Conservation (phyloP, 805 yeast genomes). For the Spathaspora girioi region DNA sequence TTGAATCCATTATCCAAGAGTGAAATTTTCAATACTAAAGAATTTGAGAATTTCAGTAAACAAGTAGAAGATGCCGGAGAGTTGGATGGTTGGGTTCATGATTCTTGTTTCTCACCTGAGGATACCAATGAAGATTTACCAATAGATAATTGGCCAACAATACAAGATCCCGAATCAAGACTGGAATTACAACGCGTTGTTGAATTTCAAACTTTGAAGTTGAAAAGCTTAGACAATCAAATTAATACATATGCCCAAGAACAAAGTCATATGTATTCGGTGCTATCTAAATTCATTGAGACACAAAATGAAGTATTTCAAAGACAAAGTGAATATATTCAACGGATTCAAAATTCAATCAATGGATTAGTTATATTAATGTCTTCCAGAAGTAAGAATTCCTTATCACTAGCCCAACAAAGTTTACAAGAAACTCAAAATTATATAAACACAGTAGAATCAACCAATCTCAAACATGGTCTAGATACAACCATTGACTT, state of each 20-base stretch:
- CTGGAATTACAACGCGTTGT: conserved; percentile 1
- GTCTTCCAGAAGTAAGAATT: conserved; percentile 9
- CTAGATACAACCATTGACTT: conserved; percentile 15
- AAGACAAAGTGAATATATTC: conserved; percentile 14
- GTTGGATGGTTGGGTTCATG: not conserved
- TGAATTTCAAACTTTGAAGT: conserved; percentile 5
- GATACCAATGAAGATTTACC: conserved; percentile 3
- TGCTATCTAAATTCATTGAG: conserved; percentile 12
- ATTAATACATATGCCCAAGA: conserved; percentile 9
- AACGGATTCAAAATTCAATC: conserved; percentile 12
- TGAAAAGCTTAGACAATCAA: conserved; percentile 11
- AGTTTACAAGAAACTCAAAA: conserved; percentile 11
- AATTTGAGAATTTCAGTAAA: conserved; percentile 15
- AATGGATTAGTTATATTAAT: conserved; percentile 12
- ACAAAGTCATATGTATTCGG: conserved; percentile 10
- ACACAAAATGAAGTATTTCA: conserved; percentile 15
- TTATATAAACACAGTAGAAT: conserved; percentile 7
- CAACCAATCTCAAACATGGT: conserved; percentile 12
- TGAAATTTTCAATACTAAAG: conserved; percentile 18
- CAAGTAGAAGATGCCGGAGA: conserved; percentile 9
- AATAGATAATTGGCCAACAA: conserved; percentile 1
- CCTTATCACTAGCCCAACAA: conserved; percentile 12
- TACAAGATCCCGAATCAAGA: not conserved
- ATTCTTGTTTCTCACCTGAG: conserved; percentile 3
- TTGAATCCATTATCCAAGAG: conserved; percentile 20